Percentiles rank a stretch among this genome's conserved stretches.
Conservation (phyloP, 495 filamentous ascomycete genomes). For the Amorphotheca resinae region DNA sequence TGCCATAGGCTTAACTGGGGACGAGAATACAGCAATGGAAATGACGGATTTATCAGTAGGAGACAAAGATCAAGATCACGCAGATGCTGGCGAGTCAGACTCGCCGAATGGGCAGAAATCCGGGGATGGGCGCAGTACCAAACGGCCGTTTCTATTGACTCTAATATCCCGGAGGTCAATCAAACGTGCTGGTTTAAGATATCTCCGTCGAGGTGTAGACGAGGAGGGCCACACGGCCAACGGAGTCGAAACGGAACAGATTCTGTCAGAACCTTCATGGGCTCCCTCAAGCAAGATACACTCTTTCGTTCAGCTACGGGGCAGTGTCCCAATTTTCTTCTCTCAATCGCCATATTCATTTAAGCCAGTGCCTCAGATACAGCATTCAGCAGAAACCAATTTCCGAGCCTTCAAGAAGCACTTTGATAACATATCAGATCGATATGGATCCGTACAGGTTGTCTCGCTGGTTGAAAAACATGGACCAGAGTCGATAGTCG, state of each 20-base stretch:
- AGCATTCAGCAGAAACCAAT: slow-evolving; percentile 66
- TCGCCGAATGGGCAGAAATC: not conserved
- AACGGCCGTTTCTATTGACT: slow-evolving; percentile 53
- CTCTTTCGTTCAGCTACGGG: slow-evolving; percentile 76
- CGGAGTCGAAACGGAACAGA: slow-evolving; percentile 84
- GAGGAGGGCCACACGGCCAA: slow-evolving; percentile 84
- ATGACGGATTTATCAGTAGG: slow-evolving; percentile 18
- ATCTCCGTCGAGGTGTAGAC: slow-evolving; percentile 84
- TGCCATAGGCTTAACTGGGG: slow-evolving; percentile 10
- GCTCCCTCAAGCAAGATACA: slow-evolving; percentile 48
- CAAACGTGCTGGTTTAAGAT: slow-evolving; percentile 75
- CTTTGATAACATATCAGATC: slow-evolving; percentile 48
- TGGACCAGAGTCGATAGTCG: slow-evolving; percentile 64
- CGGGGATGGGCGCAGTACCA: slow-evolving; percentile 5
- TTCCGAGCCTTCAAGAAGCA: slow-evolving; percentile 65
- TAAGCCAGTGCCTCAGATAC: slow-evolving; percentile 71
- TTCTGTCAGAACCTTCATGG: slow-evolving; percentile 59
- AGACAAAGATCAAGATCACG: slow-evolving; percentile 22
- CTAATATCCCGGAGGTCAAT: slow-evolving; percentile 76
- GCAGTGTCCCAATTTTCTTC: slow-evolving; percentile 86
- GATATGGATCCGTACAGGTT: slow-evolving; percentile 67
- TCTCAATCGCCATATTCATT: slow-evolving; percentile 87
- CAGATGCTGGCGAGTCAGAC: slow-evolving; percentile 5
- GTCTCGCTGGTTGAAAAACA: slow-evolving; percentile 81
- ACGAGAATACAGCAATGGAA: slow-evolving; percentile 17